Conservation (phyloP, 2,329 filamentous ascomycete species). For the Fusarium secorum region DNA sequence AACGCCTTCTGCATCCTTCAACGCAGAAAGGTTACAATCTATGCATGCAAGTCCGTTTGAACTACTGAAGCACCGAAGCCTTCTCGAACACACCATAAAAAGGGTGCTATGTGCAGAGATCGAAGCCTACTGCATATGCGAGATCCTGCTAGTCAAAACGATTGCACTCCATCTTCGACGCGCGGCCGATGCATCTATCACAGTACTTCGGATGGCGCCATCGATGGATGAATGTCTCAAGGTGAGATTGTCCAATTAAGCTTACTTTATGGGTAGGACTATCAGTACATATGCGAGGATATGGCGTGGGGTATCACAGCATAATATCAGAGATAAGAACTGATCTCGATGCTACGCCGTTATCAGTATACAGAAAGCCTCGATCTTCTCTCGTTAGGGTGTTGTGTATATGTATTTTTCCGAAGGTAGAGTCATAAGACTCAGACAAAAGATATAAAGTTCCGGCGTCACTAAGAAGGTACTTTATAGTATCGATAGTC, state of each 20-base stretch:
- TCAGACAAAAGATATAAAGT: not conserved
- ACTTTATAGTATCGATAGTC: not conserved
- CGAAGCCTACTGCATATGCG: not conserved
- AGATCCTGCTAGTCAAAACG: constrained; percentile 3
- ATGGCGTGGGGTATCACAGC: constrained; percentile 4
- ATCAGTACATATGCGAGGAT: too few relatives aligned
- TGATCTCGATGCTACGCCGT: too few relatives aligned
- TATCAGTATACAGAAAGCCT: not conserved
- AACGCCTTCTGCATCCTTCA: not conserved
- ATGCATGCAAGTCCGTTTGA: not conserved
- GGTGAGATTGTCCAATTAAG: not conserved
- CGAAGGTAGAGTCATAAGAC: fast-evolving
- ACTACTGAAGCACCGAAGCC: not conserved
- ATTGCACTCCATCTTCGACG: not conserved
- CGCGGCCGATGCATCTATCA: not conserved
- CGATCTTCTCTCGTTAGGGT: fast-evolving
- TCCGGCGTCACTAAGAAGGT: not conserved
- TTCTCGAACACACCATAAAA: not conserved
- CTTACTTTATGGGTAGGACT: not conserved
- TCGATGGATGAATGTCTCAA: not conserved
- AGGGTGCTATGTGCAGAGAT: not conserved
- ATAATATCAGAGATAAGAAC: not conserved
- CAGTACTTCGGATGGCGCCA: not conserved
- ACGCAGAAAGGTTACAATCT: not conserved
- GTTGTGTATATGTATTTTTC: fast-evolving